Percentiles rank a stretch among this genome's conserved stretches.
These are phyloP conservation scores for Paramecium biaurelia DNA, from an alignment of 73 alveolate species.

Conservation along the genomic window DNA sequence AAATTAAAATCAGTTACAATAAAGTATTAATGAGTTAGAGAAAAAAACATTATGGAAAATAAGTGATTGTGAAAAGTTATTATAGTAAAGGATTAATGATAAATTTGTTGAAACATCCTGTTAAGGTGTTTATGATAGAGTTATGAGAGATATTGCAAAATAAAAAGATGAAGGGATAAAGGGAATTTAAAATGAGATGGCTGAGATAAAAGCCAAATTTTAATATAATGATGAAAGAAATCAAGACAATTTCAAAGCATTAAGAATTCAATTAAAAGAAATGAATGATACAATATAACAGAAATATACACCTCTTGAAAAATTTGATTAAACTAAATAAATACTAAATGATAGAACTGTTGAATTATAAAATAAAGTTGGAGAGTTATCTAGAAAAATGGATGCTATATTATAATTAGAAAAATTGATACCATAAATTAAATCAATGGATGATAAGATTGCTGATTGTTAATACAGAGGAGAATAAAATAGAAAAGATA, in stretches of 20 bases:
- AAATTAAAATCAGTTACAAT: conserved; percentile 42
- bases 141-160: conserved; percentile 39
- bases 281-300: not conserved
- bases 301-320: conserved; percentile 7
- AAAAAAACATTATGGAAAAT: conserved; percentile 65
- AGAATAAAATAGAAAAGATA: conserved; percentile 26
- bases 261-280: conserved; percentile 17
- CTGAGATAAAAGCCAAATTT: conserved; percentile 25
- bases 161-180: conserved; percentile 31
- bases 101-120: conserved; percentile 53
- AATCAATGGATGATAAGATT: not conserved
- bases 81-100: conserved; percentile 53
- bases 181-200: conserved; percentile 21
- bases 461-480: conserved; percentile 28
- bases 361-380: conserved; percentile 8
- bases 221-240: conserved; percentile 34
- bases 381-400: not conserved
- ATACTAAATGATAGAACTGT: conserved; percentile 32
- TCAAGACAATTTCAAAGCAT: not conserved
- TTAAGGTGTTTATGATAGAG: conserved; percentile 42
- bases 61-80: conserved; percentile 58
- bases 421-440: conserved; percentile 24
- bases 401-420: conserved; percentile 2
- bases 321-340: not conserved
- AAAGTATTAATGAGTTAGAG: conserved; percentile 55